Evolutionary conservation across 148 eudicot species (phyloP).

Genomic region (Silene uniflora): DNA sequence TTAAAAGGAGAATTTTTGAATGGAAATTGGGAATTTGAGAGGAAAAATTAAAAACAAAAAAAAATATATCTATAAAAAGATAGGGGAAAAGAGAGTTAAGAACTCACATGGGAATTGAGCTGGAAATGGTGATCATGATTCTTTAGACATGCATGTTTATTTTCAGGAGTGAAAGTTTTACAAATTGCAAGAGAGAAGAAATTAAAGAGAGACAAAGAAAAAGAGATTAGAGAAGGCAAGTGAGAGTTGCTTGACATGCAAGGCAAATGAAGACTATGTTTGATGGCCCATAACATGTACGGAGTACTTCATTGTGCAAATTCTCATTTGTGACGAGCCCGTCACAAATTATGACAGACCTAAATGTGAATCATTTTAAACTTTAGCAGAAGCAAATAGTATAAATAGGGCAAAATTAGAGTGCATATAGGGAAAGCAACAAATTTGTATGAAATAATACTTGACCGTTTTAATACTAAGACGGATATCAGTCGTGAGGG

Average conservation of each 20-base stretch:
- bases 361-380: too few species aligned
- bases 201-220: conserved; percentile 19
- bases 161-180: not conserved
- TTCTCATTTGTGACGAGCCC: too few species aligned
- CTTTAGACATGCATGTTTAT: conserved; percentile 49
- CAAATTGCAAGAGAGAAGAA: conserved; percentile 18
- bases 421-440: too few species aligned
- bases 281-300: conserved; percentile 20
- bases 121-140: conserved; percentile 55
- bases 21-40: not conserved
- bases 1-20: not conserved
- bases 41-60: too few species aligned
- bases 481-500: too few species aligned
- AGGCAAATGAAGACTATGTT: conserved; percentile 53
- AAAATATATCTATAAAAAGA: too few species aligned
- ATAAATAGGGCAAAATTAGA: too few species aligned
- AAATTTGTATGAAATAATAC: too few species aligned
- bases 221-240: conserved; percentile 25
- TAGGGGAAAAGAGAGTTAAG: conserved; percentile 16
- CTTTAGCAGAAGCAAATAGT: too few species aligned
- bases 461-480: too few species aligned
- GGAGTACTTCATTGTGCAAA: too few species aligned
- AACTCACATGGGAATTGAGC: conserved; percentile 68
- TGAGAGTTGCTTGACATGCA: conserved; percentile 72
- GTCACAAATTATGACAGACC: too few species aligned